A percentile compares a stretch with the other conserved stretches of the same genome.
Evolutionary conservation across 768 basidiomycete species (phyloP).

Genomic region (Lactarius akahatsu): DNA sequence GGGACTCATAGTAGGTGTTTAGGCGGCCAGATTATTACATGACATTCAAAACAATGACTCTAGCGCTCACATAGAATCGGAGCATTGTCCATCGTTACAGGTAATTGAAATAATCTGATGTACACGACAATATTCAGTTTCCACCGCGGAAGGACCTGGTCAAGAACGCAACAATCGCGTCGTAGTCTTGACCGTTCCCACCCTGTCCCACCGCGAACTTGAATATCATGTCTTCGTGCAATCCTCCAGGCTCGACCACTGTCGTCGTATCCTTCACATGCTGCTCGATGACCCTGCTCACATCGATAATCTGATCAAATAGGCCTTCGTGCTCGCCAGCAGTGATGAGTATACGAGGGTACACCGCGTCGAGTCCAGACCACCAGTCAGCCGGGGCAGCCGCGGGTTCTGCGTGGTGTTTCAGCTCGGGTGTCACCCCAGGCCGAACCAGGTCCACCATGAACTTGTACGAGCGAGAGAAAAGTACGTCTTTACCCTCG

Average conservation of each 20-base stretch:
- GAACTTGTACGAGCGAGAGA: not conserved
- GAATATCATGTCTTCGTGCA: slow-evolving; percentile 12
- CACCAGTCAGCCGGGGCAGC: slow-evolving; percentile 5
- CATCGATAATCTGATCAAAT: slow-evolving; percentile 4
- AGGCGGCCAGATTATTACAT: not conserved
- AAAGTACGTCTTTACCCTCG: not conserved
- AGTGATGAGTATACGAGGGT: slow-evolving; percentile 1
- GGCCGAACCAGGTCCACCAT: not conserved
- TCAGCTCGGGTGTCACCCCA: slow-evolving; percentile 1
- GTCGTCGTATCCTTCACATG: slow-evolving; percentile 10
- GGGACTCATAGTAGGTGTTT: not conserved
- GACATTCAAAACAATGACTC: not conserved
- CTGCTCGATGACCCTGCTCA: not conserved
- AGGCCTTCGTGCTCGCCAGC: slow-evolving; percentile 1
- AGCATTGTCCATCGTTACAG: not conserved
- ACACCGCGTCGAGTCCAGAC: slow-evolving; percentile 7
- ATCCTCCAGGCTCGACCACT: not conserved
- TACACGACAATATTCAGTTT: not conserved
- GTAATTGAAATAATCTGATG: not conserved
- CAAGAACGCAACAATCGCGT: slow-evolving; percentile 4
- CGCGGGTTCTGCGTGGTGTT: not conserved
- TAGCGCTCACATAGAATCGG: not conserved
- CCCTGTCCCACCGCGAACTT: slow-evolving; percentile 8
- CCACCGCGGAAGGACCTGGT: not conserved
- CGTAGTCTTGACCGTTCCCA: slow-evolving; percentile 8